Percentiles rank a stretch among this genome's conserved stretches.
phyloP scores from a whole-genome alignment of 1,284 basidiomycete genomes.

The Polyporus tsugae region DNA sequence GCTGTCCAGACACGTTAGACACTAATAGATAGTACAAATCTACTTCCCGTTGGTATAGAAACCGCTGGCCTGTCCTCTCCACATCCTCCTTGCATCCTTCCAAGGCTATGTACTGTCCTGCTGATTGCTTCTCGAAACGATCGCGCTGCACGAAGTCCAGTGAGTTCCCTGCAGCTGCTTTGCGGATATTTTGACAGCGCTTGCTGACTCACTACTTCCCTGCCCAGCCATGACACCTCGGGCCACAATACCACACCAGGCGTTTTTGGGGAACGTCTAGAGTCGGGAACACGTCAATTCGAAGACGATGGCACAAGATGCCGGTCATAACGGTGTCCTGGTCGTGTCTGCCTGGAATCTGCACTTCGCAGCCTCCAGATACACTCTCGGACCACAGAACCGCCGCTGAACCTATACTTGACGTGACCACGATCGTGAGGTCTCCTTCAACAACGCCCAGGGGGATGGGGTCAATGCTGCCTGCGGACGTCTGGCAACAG shows the following conservation, averaged over 20 bases:
- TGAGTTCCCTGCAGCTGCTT: conserved; percentile 3
- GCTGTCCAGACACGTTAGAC: background rate
- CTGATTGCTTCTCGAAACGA: background rate
- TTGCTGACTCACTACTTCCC: conserved; percentile 2
- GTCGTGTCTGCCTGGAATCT: background rate
- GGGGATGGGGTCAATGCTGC: background rate
- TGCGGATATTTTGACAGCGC: background rate
- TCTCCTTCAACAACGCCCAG: background rate
- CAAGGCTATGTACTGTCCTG: background rate
- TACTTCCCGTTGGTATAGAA: conserved; percentile 6
- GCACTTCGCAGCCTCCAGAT: background rate
- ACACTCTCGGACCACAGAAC: background rate
- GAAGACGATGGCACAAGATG: background rate
- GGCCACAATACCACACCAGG: background rate
- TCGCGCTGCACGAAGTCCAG: background rate
- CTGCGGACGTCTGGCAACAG: background rate
- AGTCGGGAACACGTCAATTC: conserved; percentile 1
- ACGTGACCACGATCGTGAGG: background rate
- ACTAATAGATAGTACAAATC: conserved; percentile 1
- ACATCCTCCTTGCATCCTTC: background rate
- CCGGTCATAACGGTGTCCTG: background rate
- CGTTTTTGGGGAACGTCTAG: background rate
- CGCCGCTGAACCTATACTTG: background rate
- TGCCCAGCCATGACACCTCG: background rate
- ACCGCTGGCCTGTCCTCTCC: background rate